Conservation (phyloP, 768 basidiomycete species). For the Floccularia luteovirens region DNA sequence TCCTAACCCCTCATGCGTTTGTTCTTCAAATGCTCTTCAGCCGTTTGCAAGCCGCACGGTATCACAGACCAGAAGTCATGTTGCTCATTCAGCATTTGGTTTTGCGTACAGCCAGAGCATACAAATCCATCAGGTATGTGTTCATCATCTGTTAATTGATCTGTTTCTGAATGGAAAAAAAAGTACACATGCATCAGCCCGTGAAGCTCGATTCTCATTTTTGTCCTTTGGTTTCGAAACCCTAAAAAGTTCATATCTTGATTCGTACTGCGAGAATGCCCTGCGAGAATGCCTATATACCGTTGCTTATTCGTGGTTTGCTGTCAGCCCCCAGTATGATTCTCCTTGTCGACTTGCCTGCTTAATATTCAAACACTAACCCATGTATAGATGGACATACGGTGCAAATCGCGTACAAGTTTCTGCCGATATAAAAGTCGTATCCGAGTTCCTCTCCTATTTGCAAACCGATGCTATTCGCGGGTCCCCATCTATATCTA, state of each 20-base stretch:
- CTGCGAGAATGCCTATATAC: conserved; percentile 72
- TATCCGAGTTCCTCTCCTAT: conserved; percentile 77
- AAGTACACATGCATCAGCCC: conserved; percentile 88
- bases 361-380: conserved; percentile 3
- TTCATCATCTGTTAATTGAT: background rate
- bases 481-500: conserved; percentile 50
- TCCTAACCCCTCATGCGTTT: conserved; percentile 78
- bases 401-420: conserved; percentile 92
- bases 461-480: conserved; percentile 69
- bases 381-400: conserved; percentile 74
- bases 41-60: conserved; percentile 89
- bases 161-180: conserved; percentile 5
- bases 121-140: conserved; percentile 65
- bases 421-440: conserved; percentile 78
- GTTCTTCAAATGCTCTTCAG: conserved; percentile 87
- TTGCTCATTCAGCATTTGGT: conserved; percentile 80
- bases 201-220: conserved; percentile 87
- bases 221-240: conserved; percentile 91
- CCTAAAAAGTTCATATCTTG: conserved; percentile 80
- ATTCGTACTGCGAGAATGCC: conserved; percentile 70
- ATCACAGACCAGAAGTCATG: conserved; percentile 79
- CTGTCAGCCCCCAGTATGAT: conserved; percentile 84
- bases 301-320: conserved; percentile 88
- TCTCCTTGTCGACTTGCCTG: background rate
- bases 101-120: conserved; percentile 67